Base-by-base conservation (phyloP, 2,329 filamentous ascomycete species). In the Ilyonectria sp. region DNA sequence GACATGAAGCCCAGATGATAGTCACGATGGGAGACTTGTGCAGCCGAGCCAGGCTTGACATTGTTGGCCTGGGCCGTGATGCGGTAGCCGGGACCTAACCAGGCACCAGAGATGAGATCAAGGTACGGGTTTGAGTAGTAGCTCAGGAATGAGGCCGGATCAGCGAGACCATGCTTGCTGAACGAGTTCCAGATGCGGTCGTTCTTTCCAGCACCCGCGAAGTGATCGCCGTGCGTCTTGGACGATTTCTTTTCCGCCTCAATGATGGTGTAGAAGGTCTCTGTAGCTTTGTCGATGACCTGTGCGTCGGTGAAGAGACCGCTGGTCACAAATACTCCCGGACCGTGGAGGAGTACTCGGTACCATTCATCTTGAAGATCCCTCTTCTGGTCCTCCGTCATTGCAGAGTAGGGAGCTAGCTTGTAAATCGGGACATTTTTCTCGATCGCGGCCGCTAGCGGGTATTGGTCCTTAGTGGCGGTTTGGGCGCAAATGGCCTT, bases 141-240 rank as follows among this genome's bases (percentile, higher is more conserved):
- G 7, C 75, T 66, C 0, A 87, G 67, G 72, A 91, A 91, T 0
- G 85, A 87, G 0, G 74, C 49, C 0, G 89, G 85, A 68, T 89
- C 84, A 31, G 79, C 74, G 2, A 86, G 75, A 21, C 83, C 86
- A 72, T 91, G 89, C 74, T 91, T 92, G 69, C 85, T 85, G 77
- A 91, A 89, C 0, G 89, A 89, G 79, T 91, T 91, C 89, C 89
- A 92, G 79, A 91, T 90, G 10, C 90, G 84, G 60, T 86, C 83
- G 74, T 91, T 91, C 26, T 83, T 82, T 23, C 86, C 86, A 2
- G 82, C 81, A 5, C 83, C 78, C 1, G 89, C 87, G 76, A 91
- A 91, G 73, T 91, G 89, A 76, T 91, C 89, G 23, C 89, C 89
- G 58, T 85, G 84, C 1, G 76, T 56, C 26, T 76, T 76, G 23